Percentiles rank a stretch among this genome's conserved stretches.
Evolutionary conservation across 1,284 basidiomycete species (phyloP).

Genomic region (Lentinula novae-zelandiae): DNA sequence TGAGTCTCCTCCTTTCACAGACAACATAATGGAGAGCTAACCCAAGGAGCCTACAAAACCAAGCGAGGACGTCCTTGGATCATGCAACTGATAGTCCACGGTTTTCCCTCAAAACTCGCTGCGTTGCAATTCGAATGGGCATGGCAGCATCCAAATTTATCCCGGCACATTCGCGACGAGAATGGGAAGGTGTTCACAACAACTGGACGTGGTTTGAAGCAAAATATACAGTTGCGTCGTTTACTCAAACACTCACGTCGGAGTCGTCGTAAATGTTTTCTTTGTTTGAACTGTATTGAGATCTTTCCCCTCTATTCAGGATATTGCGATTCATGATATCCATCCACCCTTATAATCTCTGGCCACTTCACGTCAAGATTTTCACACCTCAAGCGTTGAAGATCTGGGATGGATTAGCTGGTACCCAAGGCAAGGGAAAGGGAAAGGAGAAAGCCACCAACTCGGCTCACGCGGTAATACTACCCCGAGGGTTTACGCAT

Average conservation of each 20-base stretch:
- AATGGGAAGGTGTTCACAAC: conserved; percentile 35
- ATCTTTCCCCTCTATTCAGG: conserved; percentile 20
- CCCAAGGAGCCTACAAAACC: conserved; percentile 77
- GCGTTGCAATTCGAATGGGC: conserved; percentile 92
- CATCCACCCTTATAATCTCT: conserved; percentile 55
- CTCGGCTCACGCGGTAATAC: conserved; percentile 16
- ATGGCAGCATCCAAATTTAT: conserved; percentile 65
- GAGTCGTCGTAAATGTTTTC: too few relatives aligned
- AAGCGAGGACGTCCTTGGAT: conserved; percentile 75
- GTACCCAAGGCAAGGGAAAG: conserved; percentile 12
- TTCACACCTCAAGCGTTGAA: conserved; percentile 61
- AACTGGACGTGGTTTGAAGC: conserved; percentile 33
- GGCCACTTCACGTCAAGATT: conserved; percentile 66
- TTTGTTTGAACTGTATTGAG: not conserved
- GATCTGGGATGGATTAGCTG: conserved; percentile 38
- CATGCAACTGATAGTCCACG: conserved; percentile 87
- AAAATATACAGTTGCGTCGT: conserved; percentile 43
- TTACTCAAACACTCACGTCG: too few relatives aligned
- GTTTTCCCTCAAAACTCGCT: conserved; percentile 82
- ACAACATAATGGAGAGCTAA: conserved; percentile 84
- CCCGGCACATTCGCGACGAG: conserved; percentile 51
- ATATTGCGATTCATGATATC: conserved; percentile 56
- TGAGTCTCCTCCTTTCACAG: conserved; percentile 25
- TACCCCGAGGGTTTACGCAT: conserved; percentile 51
- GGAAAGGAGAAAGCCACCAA: conserved; percentile 1